Evolutionary conservation across 2,329 filamentous ascomycete genomes (phyloP).

Genomic region (Stachybotrys chlorohalonatus): DNA sequence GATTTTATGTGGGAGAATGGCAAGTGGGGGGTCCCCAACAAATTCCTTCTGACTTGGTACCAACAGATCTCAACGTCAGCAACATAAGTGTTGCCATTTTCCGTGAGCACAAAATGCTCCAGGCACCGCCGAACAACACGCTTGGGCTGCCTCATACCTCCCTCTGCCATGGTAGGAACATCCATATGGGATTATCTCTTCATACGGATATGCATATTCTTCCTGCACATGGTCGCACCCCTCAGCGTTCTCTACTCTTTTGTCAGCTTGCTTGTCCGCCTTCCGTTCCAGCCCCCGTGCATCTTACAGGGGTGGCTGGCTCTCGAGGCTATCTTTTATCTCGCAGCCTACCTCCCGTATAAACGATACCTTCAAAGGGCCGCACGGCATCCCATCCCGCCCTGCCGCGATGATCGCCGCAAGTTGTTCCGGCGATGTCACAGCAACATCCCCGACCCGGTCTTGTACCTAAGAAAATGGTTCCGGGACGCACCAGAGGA

Average conservation of each 20-base stretch:
- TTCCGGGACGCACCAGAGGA: slow-evolving; percentile 41
- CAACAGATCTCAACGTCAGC: too few species aligned
- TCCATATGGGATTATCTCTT: slow-evolving; percentile 15
- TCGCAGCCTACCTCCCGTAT: slow-evolving; percentile 43
- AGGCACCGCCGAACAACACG: too few species aligned
- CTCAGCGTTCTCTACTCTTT: slow-evolving; percentile 36
- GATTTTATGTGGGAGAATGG: too few species aligned
- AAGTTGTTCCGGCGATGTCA: slow-evolving; percentile 42
- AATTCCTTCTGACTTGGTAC: too few species aligned
- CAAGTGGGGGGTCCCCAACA: too few species aligned
- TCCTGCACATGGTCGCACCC: slow-evolving; percentile 39
- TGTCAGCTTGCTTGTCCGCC: slow-evolving; percentile 13
- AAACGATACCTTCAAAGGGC: slow-evolving; percentile 39
- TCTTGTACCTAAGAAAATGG: slow-evolving; percentile 47
- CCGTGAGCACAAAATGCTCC: too few species aligned
- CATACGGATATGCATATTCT: slow-evolving; percentile 37
- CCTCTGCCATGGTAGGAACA: slow-evolving; percentile 3
- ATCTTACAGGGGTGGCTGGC: slow-evolving; percentile 32
- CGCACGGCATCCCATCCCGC: slow-evolving; percentile 37
- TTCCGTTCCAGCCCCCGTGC: slow-evolving; percentile 15
- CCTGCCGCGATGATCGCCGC: slow-evolving; percentile 31
- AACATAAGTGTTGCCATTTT: too few species aligned
- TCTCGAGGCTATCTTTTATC: slow-evolving; percentile 45
- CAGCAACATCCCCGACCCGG: slow-evolving; percentile 40
- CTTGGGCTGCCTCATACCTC: not conserved